phyloP scores from a whole-genome alignment of 2,329 filamentous ascomycete species.

The Monosporascus sp. region DNA sequence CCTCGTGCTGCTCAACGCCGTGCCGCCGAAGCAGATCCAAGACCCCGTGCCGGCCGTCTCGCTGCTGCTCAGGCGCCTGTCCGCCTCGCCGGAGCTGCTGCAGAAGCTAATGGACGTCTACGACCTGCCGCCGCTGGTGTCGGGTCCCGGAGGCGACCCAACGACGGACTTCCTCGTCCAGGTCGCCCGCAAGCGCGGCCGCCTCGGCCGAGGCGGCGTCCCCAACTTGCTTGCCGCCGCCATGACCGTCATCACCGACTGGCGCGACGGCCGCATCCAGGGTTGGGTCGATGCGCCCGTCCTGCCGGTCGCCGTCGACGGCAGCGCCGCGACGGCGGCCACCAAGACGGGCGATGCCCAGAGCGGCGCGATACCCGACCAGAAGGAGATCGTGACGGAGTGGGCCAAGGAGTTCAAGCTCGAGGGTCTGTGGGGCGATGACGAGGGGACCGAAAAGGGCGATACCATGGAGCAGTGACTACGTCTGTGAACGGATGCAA shows the following conservation, averaged over 20 bases:
- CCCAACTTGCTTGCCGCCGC: constrained; percentile 85
- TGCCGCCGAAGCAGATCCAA: constrained; percentile 90
- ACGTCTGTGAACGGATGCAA: too few relatives aligned
- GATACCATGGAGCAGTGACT: constrained; percentile 50
- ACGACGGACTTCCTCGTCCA: constrained; percentile 92
- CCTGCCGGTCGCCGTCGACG: constrained; percentile 46
- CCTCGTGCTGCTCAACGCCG: constrained; percentile 81
- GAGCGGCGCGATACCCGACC: constrained; percentile 40
- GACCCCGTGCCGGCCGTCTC: constrained; percentile 85
- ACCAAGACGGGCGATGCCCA: constrained; percentile 20
- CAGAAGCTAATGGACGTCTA: constrained; percentile 79
- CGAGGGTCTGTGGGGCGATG: constrained; percentile 84
- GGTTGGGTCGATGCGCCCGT: constrained; percentile 81
- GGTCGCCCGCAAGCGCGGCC: constrained; percentile 86
- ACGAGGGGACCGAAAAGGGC: constrained; percentile 23
- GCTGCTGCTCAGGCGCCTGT: constrained; percentile 77
- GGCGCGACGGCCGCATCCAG: constrained; percentile 91
- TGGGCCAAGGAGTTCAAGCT: constrained; percentile 95
- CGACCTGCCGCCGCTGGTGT: constrained; percentile 73
- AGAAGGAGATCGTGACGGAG: constrained; percentile 67
- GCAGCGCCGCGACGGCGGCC: constrained; percentile 17
- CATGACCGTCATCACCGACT: constrained; percentile 92
- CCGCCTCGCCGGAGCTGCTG: constrained; percentile 66
- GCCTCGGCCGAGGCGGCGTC: constrained; percentile 81
- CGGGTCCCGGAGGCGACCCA: constrained; percentile 63